Evolutionary conservation across 352 stramenopile species (phyloP).

Genomic region (Phytophthora macrochlamydospora): DNA sequence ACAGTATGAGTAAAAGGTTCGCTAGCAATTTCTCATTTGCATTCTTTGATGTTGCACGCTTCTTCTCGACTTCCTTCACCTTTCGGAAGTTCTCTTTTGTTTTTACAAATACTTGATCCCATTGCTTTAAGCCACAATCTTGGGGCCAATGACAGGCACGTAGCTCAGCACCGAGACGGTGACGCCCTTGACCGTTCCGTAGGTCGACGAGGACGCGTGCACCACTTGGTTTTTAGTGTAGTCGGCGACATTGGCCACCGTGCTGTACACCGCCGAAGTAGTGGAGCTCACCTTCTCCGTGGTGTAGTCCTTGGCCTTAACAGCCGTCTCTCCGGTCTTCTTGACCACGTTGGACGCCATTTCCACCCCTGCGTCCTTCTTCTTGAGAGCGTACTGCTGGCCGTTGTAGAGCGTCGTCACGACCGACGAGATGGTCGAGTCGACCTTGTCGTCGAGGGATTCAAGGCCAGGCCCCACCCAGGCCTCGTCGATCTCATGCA

Average conservation of each 20-base stretch:
- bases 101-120: background rate
- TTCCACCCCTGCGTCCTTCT: slow-evolving; percentile 63
- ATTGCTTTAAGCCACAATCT: slow-evolving; percentile 62
- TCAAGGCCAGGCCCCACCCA: slow-evolving; percentile 54
- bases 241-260: slow-evolving; percentile 57
- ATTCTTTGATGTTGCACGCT: background rate
- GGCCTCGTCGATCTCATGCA: slow-evolving; percentile 61
- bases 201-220: slow-evolving; percentile 71
- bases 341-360: slow-evolving; percentile 44
- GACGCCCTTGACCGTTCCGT: slow-evolving; percentile 53
- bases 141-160: slow-evolving; percentile 64
- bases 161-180: slow-evolving; percentile 63
- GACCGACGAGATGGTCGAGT: slow-evolving; percentile 56
- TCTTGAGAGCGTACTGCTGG: slow-evolving; percentile 70
- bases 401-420: slow-evolving; percentile 58
- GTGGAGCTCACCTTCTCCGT: slow-evolving; percentile 44
- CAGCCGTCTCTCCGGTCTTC: slow-evolving; percentile 46
- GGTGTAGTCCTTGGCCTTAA: slow-evolving; percentile 70
- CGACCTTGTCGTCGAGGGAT: slow-evolving; percentile 71
- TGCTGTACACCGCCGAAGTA: slow-evolving; percentile 43
- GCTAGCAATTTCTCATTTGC: background rate
- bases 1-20: slow-evolving; percentile 23
- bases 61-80: background rate
- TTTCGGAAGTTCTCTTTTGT: background rate
- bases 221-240: slow-evolving; percentile 72